A percentile compares a stretch with the other conserved stretches of the same genome.
Conservation (phyloP, 306 rosid genomes). For the Sechiopsis laciniata region DNA sequence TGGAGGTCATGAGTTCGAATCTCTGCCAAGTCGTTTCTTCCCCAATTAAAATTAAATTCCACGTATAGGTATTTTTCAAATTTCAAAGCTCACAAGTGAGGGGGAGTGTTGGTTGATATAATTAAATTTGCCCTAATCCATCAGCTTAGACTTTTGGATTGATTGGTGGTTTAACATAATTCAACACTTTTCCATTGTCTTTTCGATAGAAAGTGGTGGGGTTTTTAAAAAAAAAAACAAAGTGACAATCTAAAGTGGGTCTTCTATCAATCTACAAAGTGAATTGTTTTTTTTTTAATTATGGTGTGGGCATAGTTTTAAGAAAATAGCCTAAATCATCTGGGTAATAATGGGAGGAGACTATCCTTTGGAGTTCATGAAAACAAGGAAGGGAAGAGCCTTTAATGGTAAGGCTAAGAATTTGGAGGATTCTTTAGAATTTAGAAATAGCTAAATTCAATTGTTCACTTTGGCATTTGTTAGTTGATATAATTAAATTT, state of each 20-base stretch:
- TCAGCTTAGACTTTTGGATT: no score
- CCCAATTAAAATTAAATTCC: no score
- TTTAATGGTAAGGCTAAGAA: not conserved
- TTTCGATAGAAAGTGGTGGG: slow-evolving; percentile 6
- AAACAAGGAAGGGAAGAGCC: not conserved
- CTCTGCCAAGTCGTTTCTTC: no score
- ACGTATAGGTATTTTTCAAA: no score
- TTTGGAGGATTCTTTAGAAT: slow-evolving; percentile 9
- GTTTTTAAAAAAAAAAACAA: not conserved
- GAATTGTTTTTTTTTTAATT: not conserved
- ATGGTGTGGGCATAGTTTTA: not conserved
- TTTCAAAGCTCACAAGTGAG: no score
- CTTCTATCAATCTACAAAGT: not conserved
- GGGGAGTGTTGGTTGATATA: no score
- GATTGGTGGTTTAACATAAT: no score
- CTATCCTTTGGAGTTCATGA: not conserved
- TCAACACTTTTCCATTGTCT: not conserved
- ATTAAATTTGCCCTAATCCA: no score
- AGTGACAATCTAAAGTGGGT: not conserved
- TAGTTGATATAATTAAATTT: no score
- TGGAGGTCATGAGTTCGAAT: no score
- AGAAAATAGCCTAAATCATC: not conserved
- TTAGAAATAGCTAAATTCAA: not conserved
- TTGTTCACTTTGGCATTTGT: no score
- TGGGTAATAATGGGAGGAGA: not conserved